Conservation (phyloP, 2,329 filamentous ascomycete genomes). For the Fusarium longipes region DNA sequence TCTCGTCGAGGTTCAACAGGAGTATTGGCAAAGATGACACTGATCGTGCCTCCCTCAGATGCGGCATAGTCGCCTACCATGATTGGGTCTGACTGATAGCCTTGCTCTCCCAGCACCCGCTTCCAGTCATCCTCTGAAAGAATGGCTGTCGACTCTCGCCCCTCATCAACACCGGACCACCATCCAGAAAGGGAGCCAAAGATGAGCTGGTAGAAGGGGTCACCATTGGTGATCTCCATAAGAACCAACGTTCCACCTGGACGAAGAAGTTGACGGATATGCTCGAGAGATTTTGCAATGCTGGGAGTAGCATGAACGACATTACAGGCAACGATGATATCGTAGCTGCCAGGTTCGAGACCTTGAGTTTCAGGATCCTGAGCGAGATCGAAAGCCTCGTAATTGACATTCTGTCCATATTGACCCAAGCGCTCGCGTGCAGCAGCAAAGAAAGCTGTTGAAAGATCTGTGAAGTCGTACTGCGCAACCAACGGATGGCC, state of each 20-base stretch:
- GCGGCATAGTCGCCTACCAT: slow-evolving; percentile 1
- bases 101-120: background rate
- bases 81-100: background rate
- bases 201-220: slow-evolving; percentile 36
- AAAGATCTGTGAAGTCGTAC: slow-evolving; percentile 61
- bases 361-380: slow-evolving; percentile 49
- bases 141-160: slow-evolving; percentile 2
- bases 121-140: slow-evolving; percentile 4
- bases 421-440: slow-evolving; percentile 46
- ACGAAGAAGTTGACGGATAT: slow-evolving; percentile 40
- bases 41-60: background rate
- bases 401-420: slow-evolving; percentile 29
- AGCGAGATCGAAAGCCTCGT: slow-evolving; percentile 47
- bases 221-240: slow-evolving; percentile 44
- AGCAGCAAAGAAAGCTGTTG: slow-evolving; percentile 54
- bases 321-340: slow-evolving; percentile 51
- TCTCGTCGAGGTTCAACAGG: background rate
- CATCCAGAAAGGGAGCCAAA: slow-evolving; percentile 53
- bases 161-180: slow-evolving; percentile 51
- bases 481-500: slow-evolving; percentile 1
- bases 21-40: background rate
- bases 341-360: slow-evolving; percentile 48
- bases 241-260: slow-evolving; percentile 47
- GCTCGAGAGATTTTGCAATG: slow-evolving; percentile 18
- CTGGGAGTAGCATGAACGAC: slow-evolving; percentile 47